Evolutionary conservation across 441 rosid genomes (phyloP).

Genomic region (Pelargonium exstipulatum): DNA sequence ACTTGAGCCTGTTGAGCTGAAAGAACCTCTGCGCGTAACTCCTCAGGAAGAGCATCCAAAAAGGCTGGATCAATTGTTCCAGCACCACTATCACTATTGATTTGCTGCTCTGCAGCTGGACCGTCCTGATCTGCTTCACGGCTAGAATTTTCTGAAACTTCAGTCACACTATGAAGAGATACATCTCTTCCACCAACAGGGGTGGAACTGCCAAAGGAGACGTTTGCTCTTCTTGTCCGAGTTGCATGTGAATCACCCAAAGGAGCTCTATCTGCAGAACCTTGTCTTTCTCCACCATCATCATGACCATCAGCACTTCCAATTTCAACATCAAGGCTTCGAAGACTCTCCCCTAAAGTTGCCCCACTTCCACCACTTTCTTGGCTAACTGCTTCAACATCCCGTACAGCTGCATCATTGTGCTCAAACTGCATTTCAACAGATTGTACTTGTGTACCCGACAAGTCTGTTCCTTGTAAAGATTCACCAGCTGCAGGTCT

Average conservation of each 20-base stretch:
- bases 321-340: constrained; percentile 97
- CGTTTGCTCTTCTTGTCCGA: constrained; percentile 68
- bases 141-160: constrained; percentile 88
- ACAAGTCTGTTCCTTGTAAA: constrained; percentile 32
- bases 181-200: constrained; percentile 66
- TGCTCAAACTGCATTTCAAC: constrained; percentile 92
- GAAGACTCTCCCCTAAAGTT: constrained; percentile 95
- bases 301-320: constrained; percentile 99
- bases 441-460: constrained; percentile 47
- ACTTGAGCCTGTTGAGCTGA: constrained; percentile 88
- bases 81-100: constrained; percentile 55
- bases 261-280: constrained; percentile 57
- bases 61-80: constrained; percentile 94
- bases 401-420: constrained; percentile 73
- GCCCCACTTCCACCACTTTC: constrained; percentile 99
- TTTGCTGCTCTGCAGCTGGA: constrained; percentile 59
- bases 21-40: constrained; percentile 96
- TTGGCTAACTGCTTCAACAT: constrained; percentile 98
- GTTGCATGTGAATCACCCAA: constrained; percentile 49
- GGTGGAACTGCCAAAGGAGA: constrained; percentile 49
- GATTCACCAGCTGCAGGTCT: constrained; percentile 45
- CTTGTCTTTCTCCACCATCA: constrained; percentile 93
- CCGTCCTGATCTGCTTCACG: constrained; percentile 87
- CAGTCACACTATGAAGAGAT: constrained; percentile 86
- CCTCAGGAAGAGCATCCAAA: constrained; percentile 97